Evolutionary conservation across 164 flowering plant genomes (phyloP), one percentile per base, ranked within the genome.

Genomic region (Berberis vulgaris): DNA sequence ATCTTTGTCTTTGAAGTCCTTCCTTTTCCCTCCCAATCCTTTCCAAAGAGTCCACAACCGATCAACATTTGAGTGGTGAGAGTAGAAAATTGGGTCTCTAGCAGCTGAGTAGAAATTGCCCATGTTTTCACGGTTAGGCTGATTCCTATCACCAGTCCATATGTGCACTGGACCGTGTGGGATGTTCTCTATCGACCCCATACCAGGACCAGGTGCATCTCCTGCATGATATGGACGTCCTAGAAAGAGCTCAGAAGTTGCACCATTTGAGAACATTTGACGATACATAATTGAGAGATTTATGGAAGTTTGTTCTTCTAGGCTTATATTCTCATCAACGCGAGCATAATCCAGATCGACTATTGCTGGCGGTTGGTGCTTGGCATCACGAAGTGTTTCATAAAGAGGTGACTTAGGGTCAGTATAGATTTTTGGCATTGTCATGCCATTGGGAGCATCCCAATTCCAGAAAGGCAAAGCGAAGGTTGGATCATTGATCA

Each of bases 31-130:
- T 43, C 80, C 84, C 12, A 79, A 44, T 3, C 66, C 66, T 60
- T 82, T 85, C 88, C 90, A 85, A 0, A 87, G 4, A 0, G 69
- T 44, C 90, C 94, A 87, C 84, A 84, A 69, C 1, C 94, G 76
- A 45, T 87, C 94, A 2, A 80, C 61, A 40, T 87, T 87, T 0
- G 84, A 57, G 46, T 85, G 94, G 59, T 84, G 94, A 9, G 78
- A 69, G 45, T 13, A 85, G 68, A 87, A 87, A 3, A 86, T 70
- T 0, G 93, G 86, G 60, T 84, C 90, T 9, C 89, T 69, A 0
- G 57, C 93, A 0, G 93, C 86, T 0, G 87, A 84, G 74, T 84
- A 86, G 56, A 88, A 86, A 53, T 79, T 83, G 1, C 89, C 91
- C 89, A 86, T 86, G 70, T 88, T 59, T 59, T 86, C 91, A 0